A percentile compares a stretch with the other conserved stretches of the same genome.
These are phyloP conservation scores for Glomus cerebriforme DNA, from an alignment of 192 early-diverging fungal genomes.

Conservation along the genomic window DNA sequence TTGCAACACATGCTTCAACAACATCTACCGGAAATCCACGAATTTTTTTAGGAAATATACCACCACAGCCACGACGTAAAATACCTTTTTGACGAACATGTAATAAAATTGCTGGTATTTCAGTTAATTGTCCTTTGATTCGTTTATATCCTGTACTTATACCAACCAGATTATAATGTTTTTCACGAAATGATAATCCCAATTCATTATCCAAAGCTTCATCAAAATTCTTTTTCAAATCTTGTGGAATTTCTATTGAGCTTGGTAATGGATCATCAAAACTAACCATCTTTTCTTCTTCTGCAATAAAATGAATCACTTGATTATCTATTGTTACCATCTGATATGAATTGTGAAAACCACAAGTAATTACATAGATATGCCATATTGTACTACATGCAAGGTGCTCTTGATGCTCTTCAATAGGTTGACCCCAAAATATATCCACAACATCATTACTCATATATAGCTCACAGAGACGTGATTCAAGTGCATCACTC, in stretches of 20 bases:
- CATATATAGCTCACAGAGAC: conserved; percentile 17
- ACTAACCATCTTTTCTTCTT: neutral
- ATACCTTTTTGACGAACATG: neutral
- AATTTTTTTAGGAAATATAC: neutral
- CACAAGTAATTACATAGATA: neutral
- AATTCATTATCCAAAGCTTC: conserved; percentile 10
- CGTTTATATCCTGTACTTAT: conserved; percentile 5
- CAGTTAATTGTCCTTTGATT: neutral
- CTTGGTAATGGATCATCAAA: neutral
- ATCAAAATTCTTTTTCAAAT: neutral
- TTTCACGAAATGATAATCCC: neutral
- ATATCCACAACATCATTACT: conserved; percentile 17
- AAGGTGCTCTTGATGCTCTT: no score
- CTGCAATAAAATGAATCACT: conserved; percentile 14
- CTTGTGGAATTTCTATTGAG: neutral
- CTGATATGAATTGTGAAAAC: neutral
- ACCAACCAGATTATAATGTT: conserved; percentile 10
- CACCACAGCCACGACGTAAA: neutral
- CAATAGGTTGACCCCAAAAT: conserved; percentile 9
- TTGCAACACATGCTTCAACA: conserved; percentile 16
- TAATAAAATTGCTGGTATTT: neutral
- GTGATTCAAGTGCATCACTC: conserved; percentile 1
- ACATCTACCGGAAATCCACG: conserved; percentile 12
- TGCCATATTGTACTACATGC: neutral
- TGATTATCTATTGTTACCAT: neutral